These are phyloP conservation scores for Parietaria judaica DNA, from an alignment of 306 rosid genomes.

Conservation along the genomic window DNA sequence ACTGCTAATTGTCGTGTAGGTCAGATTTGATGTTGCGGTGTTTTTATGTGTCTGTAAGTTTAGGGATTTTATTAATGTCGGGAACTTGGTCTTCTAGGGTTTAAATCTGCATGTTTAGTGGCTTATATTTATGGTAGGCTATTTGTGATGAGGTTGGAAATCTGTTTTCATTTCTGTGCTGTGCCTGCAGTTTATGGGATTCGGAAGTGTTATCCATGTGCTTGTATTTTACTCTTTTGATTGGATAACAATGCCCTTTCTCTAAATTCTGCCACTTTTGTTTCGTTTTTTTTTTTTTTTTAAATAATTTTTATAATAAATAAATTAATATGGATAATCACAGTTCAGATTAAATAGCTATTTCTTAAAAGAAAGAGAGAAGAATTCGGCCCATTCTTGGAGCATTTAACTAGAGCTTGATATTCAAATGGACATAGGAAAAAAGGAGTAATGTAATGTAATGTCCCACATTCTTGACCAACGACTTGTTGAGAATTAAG, in stretches of 20 bases:
- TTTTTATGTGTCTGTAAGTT: constrained; percentile 18
- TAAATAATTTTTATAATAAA: no score
- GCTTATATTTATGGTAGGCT: constrained; percentile 21
- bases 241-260: constrained; percentile 7
- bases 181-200: constrained; percentile 15
- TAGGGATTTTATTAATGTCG: constrained; percentile 23
- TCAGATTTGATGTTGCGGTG: constrained; percentile 26
- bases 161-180: not conserved
- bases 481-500: not conserved
- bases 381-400: no score
- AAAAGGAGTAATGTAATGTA: not conserved
- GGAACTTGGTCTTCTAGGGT: constrained; percentile 22
- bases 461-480: not conserved
- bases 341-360: no score
- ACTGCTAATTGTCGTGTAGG: constrained; percentile 37
- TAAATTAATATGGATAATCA: no score
- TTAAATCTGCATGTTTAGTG: constrained; percentile 9
- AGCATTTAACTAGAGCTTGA: no score
- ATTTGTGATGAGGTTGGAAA: constrained; percentile 16
- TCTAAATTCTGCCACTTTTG: not conserved
- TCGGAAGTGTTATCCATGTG: constrained; percentile 18
- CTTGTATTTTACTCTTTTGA: constrained; percentile 20
- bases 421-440: not conserved
- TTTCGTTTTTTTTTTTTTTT: no score
- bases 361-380: no score